phyloP scores from a whole-genome alignment of 169 alveolate genomes.

The Plasmodium yoelii region DNA sequence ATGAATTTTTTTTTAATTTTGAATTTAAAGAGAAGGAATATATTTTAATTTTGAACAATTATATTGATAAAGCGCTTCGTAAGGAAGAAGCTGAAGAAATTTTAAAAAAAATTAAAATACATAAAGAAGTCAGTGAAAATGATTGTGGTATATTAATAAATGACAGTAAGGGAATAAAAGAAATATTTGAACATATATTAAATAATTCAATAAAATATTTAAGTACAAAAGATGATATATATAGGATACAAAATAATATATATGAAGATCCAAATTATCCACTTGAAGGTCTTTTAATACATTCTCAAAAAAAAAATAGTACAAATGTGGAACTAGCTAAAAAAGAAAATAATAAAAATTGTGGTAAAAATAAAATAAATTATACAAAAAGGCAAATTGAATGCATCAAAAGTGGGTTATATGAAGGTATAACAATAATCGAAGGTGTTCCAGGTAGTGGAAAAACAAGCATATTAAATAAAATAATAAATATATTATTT shows the following conservation, averaged over 20 bases:
- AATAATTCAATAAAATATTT: conserved; percentile 12
- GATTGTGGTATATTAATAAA: neutral
- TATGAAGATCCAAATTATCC: conserved; percentile 72
- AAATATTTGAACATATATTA: conserved; percentile 11
- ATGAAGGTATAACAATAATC: conserved; percentile 92
- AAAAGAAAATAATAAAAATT: conserved; percentile 25
- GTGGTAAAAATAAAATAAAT: conserved; percentile 77
- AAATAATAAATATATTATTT: conserved; percentile 92
- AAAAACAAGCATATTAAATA: conserved; percentile 93
- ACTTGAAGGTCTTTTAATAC: conserved; percentile 59
- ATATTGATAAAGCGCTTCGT: neutral
- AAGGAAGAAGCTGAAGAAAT: neutral
- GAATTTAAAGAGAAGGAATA: conserved; percentile 50
- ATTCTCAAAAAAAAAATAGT: conserved; percentile 63
- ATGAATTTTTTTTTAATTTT: conserved; percentile 37
- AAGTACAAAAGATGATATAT: conserved; percentile 64
- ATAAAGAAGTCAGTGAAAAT: neutral
- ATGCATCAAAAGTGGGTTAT: conserved; percentile 92
- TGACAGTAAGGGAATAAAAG: conserved; percentile 12
- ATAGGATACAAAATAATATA: conserved; percentile 59
- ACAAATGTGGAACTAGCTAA: conserved; percentile 45
- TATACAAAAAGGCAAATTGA: conserved; percentile 89
- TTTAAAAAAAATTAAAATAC: neutral
- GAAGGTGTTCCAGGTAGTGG: conserved; percentile 97
- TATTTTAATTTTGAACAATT: conserved; percentile 59